These are phyloP conservation scores for Candida tetrigidarum DNA, from an alignment of 1,139 yeast genomes.

Conservation along the genomic window DNA sequence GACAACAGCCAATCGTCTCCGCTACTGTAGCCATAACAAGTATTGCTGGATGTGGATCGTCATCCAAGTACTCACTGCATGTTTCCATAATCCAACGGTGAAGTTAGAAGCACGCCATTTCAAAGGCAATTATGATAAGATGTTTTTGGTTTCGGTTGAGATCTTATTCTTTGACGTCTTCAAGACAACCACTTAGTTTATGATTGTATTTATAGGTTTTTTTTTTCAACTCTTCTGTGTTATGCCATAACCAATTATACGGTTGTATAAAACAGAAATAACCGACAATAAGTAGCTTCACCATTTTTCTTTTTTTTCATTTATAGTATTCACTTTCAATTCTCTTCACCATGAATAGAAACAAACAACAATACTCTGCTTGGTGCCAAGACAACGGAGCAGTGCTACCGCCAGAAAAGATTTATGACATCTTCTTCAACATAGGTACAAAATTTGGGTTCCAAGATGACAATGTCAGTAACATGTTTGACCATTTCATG, in stretches of 20 bases:
- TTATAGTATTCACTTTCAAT: not conserved
- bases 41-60: not conserved
- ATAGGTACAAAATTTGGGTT: conserved; percentile 34
- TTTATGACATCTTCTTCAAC: conserved; percentile 24
- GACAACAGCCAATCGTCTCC: no score
- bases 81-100: not conserved
- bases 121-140: not conserved
- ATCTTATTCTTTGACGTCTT: not conserved
- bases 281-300: no score
- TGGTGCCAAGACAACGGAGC: conserved; percentile 45
- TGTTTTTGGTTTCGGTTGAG: not conserved
- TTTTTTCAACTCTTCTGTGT: not conserved
- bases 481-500: conserved; percentile 46
- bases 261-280: not conserved
- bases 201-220: not conserved
- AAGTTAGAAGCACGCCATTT: not conserved
- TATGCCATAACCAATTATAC: not conserved
- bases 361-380: conserved; percentile 25
- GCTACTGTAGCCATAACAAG: not conserved
- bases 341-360: conserved; percentile 3
- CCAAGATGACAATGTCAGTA: conserved; percentile 38
- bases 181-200: conserved; percentile 9
- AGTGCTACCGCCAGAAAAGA: conserved; percentile 21
- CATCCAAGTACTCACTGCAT: not conserved
- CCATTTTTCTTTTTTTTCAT: not conserved